Evolutionary conservation across 2,329 filamentous ascomycete species (phyloP), one percentile per base, ranked within the genome.

Genomic region (Fusarium sp.): DNA sequence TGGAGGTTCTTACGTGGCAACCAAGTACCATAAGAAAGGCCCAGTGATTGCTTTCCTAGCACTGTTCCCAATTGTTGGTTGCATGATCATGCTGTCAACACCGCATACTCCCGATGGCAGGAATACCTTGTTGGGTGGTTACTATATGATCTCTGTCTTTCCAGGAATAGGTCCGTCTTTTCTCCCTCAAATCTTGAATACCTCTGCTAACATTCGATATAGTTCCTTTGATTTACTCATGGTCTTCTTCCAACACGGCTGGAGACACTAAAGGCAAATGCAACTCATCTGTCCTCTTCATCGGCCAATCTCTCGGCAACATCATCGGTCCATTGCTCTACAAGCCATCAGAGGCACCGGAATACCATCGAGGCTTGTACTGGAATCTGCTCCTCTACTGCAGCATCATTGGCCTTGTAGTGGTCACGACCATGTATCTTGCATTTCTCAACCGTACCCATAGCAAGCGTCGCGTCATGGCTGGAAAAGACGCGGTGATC

Each of bases 181-280:
- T 6, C 1, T 1, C 5, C 4, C 5, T 6, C 1, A 8, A 2
- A 2, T 6, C 0, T 24, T 1, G 3, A 0, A 6, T 5, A n/a
- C n/a, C 11, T 2, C 0, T 8, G 1, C 58, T 64, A 3, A 64
- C 3, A 0, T 7, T 29, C 0, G 9, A 0, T 5, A 0, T 13
- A 64, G 84, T 87, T 3, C 88, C 86, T 0, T 76, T 89, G 54
- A 84, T 88, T 23, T 88, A 87, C 72, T 84, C 84, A 0, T 88
- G 85, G 85, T 84, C 83, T 0, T 84, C 83, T 0, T 85, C 87
- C 50, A 89, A 89, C 66, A 88, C 89, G 0, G 89, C 83, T 3
- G 89, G 89, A 1, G 88, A 91, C 62, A 92, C 89, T 0, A 92
- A 92, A 75, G 85, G 88, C 63, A 91, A 91, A 73, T 84, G 87